phyloP scores from a whole-genome alignment of 306 rosid genomes.

The Prunus salicina region DNA sequence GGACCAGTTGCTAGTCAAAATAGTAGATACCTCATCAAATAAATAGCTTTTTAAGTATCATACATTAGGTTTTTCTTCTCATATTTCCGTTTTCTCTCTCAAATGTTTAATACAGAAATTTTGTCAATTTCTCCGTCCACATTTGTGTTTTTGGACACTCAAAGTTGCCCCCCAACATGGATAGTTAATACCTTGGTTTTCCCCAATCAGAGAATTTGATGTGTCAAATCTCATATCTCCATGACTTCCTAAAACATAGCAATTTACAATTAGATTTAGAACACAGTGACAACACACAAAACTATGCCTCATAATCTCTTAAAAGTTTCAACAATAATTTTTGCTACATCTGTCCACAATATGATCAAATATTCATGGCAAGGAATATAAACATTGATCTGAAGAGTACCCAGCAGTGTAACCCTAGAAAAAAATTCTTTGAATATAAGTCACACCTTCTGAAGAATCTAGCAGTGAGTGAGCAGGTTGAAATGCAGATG shows the following conservation, averaged over 20 bases:
- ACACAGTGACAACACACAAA: neutral
- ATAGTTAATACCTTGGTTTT: constrained; percentile 15
- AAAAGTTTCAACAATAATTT: neutral
- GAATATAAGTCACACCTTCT: constrained; percentile 42
- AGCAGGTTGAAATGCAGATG: constrained; percentile 31
- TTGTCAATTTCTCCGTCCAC: too few species aligned
- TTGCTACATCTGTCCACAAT: neutral
- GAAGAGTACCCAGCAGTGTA: neutral
- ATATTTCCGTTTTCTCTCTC: neutral
- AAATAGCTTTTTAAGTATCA: neutral
- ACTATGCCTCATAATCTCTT: neutral
- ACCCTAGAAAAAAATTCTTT: neutral
- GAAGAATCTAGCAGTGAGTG: constrained; percentile 29
- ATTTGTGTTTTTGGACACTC: neutral
- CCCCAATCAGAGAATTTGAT: constrained; percentile 39
- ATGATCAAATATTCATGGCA: constrained; percentile 4
- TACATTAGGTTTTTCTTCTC: too few species aligned
- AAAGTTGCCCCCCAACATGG: neutral
- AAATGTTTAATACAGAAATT: neutral
- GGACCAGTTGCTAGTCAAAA: neutral
- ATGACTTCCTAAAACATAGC: constrained; percentile 30
- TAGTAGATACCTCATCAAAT: neutral
- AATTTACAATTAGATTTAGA: neutral
- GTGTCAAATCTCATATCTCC: constrained; percentile 33
- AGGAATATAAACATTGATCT: neutral